Evolutionary conservation across 345 rosid genomes (phyloP), one percentile per base, ranked within the genome.

Genomic region (Barbarea vulgaris): DNA sequence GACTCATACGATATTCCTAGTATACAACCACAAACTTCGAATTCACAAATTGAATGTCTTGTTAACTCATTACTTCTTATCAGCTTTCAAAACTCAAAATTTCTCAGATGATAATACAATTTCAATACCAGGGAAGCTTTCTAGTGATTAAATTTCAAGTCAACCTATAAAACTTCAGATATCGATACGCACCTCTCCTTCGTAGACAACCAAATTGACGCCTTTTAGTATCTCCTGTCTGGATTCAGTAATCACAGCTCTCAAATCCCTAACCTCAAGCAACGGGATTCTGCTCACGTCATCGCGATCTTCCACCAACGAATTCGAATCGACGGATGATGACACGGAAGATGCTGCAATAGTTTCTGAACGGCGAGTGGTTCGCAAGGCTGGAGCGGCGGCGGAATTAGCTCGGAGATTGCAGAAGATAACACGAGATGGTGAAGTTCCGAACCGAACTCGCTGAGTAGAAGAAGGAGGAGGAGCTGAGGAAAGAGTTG

Each of bases 211-310:
- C 14, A 96, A 85, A 69, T 89, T 81, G 7, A 96, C 91, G 24
- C 98, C 97, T 75, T 87, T 87, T 72, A 93, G 89, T 64, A 96
- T 89, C 84, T 93, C 89, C 82, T 93, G 91, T 53, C 84, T 85
- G 46, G 98, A 82, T 63, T 93, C 93, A 3, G 87, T 72, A 79
- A 96, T 85, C 55, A 86, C 94, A 1, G 96, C 98, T 33, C 84
- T 93, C 80, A 96, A 81, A 74, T 81, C 93, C 62, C 73, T 87
- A 81, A 93, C 97, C 62, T 89, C 87, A 9, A 96, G 96, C 66
- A 95, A 87, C 48, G 93, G 96, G 61, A 61, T 74, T 79, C 80
- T 82, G 24, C 77, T 79, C 54, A 24, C 59, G 33, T 58, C 63
- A 50, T 73, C 58, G 5, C 81, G 78, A 13, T 65, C 72, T 22